A percentile compares a stretch with the other conserved stretches of the same genome.
Evolutionary conservation across 2,329 filamentous ascomycete genomes (phyloP).

Genomic region (Exophiala aquamarina): DNA sequence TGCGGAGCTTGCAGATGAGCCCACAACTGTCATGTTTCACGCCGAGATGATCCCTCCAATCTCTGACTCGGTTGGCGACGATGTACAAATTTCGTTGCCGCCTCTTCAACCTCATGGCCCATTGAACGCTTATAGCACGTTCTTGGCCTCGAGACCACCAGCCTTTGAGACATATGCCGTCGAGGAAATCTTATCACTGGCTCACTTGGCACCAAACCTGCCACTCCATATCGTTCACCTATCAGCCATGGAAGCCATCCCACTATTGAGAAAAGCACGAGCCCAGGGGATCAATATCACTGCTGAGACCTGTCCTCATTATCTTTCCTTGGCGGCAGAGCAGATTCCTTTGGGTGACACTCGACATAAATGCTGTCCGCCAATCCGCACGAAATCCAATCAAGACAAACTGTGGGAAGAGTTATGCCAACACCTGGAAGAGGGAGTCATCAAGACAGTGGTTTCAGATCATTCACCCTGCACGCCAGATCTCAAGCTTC

Average conservation of each 20-base stretch:
- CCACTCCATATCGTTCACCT: slow-evolving; percentile 93
- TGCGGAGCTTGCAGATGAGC: slow-evolving; percentile 71
- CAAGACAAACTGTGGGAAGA: slow-evolving; percentile 87
- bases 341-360: slow-evolving; percentile 82
- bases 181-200: slow-evolving; percentile 78
- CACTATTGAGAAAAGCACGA: slow-evolving; percentile 73
- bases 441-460: slow-evolving; percentile 85
- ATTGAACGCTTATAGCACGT: slow-evolving; percentile 79
- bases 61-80: slow-evolving; percentile 74
- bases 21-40: slow-evolving; percentile 97
- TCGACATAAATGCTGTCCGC: slow-evolving; percentile 91
- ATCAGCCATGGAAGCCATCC: slow-evolving; percentile 84
- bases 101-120: slow-evolving; percentile 71
- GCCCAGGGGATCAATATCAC: slow-evolving; percentile 77
- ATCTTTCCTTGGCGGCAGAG: slow-evolving; percentile 81
- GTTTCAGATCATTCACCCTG: slow-evolving; percentile 96
- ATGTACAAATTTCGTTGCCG: slow-evolving; percentile 67
- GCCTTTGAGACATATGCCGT: slow-evolving; percentile 90
- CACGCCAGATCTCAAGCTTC: slow-evolving; percentile 88
- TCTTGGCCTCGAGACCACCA: slow-evolving; percentile 85
- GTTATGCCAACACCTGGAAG: slow-evolving; percentile 56
- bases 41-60: slow-evolving; percentile 97
- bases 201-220: slow-evolving; percentile 75
- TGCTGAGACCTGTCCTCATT: slow-evolving; percentile 94
- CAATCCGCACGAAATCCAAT: slow-evolving; percentile 78